These are phyloP conservation scores for Epichloe gansuensis DNA, from an alignment of 2,329 filamentous ascomycete species.

Conservation along the genomic window DNA sequence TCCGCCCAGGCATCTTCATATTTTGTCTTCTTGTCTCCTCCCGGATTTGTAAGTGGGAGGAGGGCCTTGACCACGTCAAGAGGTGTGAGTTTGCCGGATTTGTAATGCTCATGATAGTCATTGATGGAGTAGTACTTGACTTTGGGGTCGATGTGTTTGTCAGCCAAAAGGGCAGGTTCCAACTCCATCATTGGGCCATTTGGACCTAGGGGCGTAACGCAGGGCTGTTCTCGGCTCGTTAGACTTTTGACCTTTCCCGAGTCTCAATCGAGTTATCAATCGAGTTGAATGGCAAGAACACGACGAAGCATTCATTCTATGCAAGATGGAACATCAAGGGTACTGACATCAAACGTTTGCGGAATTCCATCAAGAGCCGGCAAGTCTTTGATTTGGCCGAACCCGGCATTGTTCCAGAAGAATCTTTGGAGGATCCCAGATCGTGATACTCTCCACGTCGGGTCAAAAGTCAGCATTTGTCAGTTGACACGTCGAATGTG, in stretches of 20 bases:
- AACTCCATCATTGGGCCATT: slow-evolving; percentile 26
- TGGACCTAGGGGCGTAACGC: slow-evolving; percentile 38
- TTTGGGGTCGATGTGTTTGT: slow-evolving; percentile 26
- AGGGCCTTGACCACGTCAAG: slow-evolving; percentile 57
- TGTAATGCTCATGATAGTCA: slow-evolving; percentile 69
- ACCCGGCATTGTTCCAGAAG: slow-evolving; percentile 58
- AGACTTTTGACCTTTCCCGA: not conserved
- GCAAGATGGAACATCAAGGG: too few relatives aligned
- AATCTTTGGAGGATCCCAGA: slow-evolving; percentile 47
- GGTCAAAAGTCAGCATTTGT: not conserved
- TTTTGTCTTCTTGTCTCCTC: slow-evolving; percentile 36
- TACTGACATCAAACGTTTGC: slow-evolving; percentile 33
- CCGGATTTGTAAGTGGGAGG: slow-evolving; percentile 55
- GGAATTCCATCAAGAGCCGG: slow-evolving; percentile 31
- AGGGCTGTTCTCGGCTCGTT: slow-evolving; percentile 28
- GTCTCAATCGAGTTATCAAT: too few relatives aligned
- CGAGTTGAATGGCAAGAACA: too few relatives aligned
- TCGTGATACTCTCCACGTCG: slow-evolving; percentile 39
- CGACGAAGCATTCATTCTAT: too few relatives aligned
- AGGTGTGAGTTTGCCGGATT: slow-evolving; percentile 56
- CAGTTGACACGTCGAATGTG: not conserved
- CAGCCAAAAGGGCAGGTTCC: slow-evolving; percentile 26
- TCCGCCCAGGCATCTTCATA: slow-evolving; percentile 66
- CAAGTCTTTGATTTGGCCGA: slow-evolving; percentile 34
- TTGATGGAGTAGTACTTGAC: slow-evolving; percentile 54